Base-by-base conservation (phyloP, 202 grass and related monocot species). In the Dendrocalamus latiflorus region DNA sequence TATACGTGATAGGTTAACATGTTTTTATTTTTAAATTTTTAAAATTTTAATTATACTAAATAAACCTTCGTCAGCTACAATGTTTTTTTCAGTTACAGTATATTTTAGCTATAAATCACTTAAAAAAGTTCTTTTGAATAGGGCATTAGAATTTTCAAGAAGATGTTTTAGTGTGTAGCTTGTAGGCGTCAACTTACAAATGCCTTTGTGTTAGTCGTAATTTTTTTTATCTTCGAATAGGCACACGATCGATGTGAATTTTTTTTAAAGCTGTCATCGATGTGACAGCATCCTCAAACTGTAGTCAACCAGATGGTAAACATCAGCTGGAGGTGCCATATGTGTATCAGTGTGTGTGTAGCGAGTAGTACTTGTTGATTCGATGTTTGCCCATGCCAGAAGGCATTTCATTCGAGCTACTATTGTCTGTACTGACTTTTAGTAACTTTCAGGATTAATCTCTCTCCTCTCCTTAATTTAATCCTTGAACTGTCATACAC, bases 281-380 rank as follows among this genome's bases (percentile, higher is more conserved):
- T n/a, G 61, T 37, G 81, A 89, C 76, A 57, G n/a, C 74, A 8
- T 28, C 41, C 86, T 43, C 34, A 15, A 69, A 37, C 20, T 14
- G 0, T 70, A 63, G 87, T 70, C 87, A 84, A 54, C 25, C 17
- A 54, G 41, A 75, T 75, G 51, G 86, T 79, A 44, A 84, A 69
- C 86, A 84, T 84, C 33, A 80, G 24, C 9, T 6, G 14, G 38
- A 20, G 30, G 8, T 41, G 37, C 24, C 53, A 43, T 73, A 48
- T 67, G 22, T 75, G 85, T 76, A 16, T 18, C 42, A 58, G 5
- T 68, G 65, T 16, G 65, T 16, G 9, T 41, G 34, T 36, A 58
- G 65, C 51, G 49, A 78, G 53, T 21, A n/a, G 50, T 37, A 22
- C 42, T 55, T 66, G 44, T 43, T 66, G 60, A 24, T 39, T 12